Conservation (phyloP, 805 yeast species). For the Ogataea polymorpha region DNA sequence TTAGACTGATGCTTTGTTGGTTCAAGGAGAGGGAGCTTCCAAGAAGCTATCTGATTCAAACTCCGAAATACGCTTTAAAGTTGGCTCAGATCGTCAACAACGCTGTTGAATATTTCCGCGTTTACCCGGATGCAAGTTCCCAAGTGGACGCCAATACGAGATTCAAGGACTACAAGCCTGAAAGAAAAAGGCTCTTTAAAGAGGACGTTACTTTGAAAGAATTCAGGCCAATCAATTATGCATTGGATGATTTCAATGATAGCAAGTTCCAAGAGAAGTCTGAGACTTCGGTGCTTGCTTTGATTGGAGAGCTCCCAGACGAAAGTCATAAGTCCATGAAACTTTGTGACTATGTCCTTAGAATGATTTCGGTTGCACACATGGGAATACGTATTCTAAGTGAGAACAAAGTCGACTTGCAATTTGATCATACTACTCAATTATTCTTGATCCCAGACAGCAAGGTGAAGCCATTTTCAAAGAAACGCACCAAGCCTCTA, state of each 20-base stretch:
- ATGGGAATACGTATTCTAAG: conserved; percentile 29
- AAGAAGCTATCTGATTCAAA: conserved; percentile 27
- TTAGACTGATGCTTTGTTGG: conserved; percentile 58
- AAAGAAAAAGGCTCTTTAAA: conserved; percentile 50
- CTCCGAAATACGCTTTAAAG: conserved; percentile 14
- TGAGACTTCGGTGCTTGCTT: conserved; percentile 29
- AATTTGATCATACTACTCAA: conserved; percentile 19
- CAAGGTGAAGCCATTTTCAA: not conserved
- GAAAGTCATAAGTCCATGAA: conserved; percentile 27
- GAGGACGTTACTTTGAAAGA: conserved; percentile 67
- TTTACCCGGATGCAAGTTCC: conserved; percentile 8
- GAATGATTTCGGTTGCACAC: conserved; percentile 35
- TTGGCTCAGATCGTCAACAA: conserved; percentile 23
- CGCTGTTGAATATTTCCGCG: conserved; percentile 15
- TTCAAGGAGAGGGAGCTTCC: conserved; percentile 47
- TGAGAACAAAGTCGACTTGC: conserved; percentile 30
- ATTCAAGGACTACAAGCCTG: conserved; percentile 35
- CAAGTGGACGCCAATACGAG: not conserved
- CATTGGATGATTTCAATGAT: conserved; percentile 62
- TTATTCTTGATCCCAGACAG: conserved; percentile 17
- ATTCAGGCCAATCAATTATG: conserved; percentile 51
- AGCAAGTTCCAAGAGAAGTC: conserved; percentile 38
- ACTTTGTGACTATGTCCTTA: conserved; percentile 30
- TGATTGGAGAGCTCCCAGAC: conserved; percentile 33
- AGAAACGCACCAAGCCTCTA: not conserved